Conservation (phyloP, 345 rosid species). For the Isatis tinctoria region DNA sequence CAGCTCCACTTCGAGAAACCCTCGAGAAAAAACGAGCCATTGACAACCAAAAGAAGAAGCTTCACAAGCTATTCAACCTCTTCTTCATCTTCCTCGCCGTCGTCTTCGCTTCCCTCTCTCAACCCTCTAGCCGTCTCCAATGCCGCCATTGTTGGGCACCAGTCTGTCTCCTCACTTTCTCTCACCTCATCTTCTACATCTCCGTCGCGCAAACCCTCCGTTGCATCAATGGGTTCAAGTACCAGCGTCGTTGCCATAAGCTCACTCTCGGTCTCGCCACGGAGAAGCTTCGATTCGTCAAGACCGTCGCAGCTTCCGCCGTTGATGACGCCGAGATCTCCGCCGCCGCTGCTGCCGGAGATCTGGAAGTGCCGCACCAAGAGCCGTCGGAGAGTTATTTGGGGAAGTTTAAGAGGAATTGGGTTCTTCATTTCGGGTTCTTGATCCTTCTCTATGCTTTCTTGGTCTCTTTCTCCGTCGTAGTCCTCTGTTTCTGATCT, state of each 20-base stretch:
- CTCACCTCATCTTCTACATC: conserved; percentile 86
- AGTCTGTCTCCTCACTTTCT: conserved; percentile 61
- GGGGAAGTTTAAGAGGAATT: conserved; percentile 91
- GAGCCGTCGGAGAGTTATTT: conserved; percentile 91
- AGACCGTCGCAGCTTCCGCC: conserved; percentile 30
- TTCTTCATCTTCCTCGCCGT: conserved; percentile 87
- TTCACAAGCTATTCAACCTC: conserved; percentile 77
- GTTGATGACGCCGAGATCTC: conserved; percentile 45
- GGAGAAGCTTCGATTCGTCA: conserved; percentile 72
- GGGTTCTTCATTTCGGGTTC: conserved; percentile 92
- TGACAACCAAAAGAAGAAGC: conserved; percentile 92
- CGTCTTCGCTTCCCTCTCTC: conserved; percentile 51
- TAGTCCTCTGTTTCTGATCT: conserved; percentile 65
- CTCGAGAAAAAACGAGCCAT: conserved; percentile 88
- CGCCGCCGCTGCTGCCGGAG: conserved; percentile 33
- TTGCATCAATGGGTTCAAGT: conserved; percentile 94
- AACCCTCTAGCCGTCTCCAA: conserved; percentile 54
- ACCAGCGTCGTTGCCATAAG: conserved; percentile 92
- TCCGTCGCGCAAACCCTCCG: conserved; percentile 85
- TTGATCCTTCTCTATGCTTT: conserved; percentile 70
- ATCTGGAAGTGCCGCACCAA: conserved; percentile 88
- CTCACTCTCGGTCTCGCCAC: conserved; percentile 88
- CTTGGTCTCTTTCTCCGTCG: conserved; percentile 76
- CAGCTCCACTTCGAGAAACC: conserved; percentile 96
- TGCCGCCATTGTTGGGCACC: conserved; percentile 94